phyloP scores from a whole-genome alignment of 2,329 filamentous ascomycete genomes.

The Aspergillus calidoustus region DNA sequence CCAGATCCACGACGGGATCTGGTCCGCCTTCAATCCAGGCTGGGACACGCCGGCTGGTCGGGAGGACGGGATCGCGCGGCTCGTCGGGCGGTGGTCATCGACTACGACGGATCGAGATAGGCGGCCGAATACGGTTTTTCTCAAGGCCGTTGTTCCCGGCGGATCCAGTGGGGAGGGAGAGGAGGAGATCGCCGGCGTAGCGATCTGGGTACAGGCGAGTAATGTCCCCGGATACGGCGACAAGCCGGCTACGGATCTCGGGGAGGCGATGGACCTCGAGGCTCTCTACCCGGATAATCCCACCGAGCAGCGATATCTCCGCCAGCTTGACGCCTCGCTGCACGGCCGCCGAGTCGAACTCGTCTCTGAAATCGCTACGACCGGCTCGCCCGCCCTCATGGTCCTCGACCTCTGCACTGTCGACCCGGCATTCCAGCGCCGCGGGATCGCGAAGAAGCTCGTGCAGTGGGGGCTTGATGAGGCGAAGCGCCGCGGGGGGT shows the following conservation, averaged over 20 bases:
- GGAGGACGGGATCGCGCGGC: conserved; percentile 39
- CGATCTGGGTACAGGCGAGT: conserved; percentile 61
- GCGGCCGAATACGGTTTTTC: conserved; percentile 53
- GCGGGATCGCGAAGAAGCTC: conserved; percentile 50
- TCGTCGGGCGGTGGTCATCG: conserved; percentile 50
- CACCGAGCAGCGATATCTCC: conserved; percentile 52
- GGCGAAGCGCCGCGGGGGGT: conserved; percentile 44
- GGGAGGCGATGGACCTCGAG: conserved; percentile 35
- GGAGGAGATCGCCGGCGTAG: conserved; percentile 53
- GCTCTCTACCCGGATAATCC: conserved; percentile 51
- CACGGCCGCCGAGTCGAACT: conserved; percentile 35
- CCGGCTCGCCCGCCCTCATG: conserved; percentile 45
- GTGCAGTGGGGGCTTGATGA: conserved; percentile 51
- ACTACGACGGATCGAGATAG: conserved; percentile 46
- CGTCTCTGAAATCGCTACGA: conserved; percentile 47
- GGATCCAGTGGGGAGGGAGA: neutral
- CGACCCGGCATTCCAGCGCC: conserved; percentile 58
- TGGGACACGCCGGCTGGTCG: conserved; percentile 59
- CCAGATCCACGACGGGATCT: conserved; percentile 58
- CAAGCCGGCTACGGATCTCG: conserved; percentile 25
- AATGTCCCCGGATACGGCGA: conserved; percentile 56
- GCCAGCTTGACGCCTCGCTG: conserved; percentile 52
- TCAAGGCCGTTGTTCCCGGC: conserved; percentile 57
- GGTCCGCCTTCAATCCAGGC: conserved; percentile 57
- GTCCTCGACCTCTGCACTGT: conserved; percentile 58